A percentile compares a stretch with the other conserved stretches of the same genome.
Evolutionary conservation across 2,329 filamentous ascomycete genomes (phyloP).

Genomic region (Fusarium coicis): DNA sequence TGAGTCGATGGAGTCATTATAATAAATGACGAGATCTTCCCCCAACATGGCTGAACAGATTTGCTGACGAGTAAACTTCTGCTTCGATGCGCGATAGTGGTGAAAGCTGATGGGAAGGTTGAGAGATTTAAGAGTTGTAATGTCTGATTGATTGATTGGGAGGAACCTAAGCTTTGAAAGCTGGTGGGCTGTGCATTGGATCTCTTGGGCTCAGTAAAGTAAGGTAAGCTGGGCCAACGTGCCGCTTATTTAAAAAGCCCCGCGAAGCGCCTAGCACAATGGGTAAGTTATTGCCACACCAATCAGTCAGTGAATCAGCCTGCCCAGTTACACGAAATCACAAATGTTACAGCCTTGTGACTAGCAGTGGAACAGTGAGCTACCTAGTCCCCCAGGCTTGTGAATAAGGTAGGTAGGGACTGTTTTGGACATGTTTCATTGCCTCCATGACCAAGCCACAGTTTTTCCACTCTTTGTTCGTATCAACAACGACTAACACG

Average conservation of each 20-base stretch:
- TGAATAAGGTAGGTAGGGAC: neutral
- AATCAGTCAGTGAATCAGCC: conserved; percentile 6
- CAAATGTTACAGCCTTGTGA: conserved; percentile 10
- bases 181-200: conserved; percentile 22
- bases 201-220: neutral
- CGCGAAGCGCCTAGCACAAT: conserved; percentile 20
- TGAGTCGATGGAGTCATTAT: conserved; percentile 44
- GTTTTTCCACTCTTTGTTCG: conserved; percentile 21
- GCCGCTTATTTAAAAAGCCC: conserved; percentile 21
- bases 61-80: neutral
- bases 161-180: conserved; percentile 11
- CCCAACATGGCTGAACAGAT: conserved; percentile 19
- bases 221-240: conserved; percentile 14
- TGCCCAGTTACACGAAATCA: conserved; percentile 2
- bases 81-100: conserved; percentile 3
- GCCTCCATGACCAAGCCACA: conserved; percentile 11
- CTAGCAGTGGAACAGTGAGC: neutral
- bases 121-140: conserved; percentile 26
- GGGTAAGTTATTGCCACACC: neutral
- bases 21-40: conserved; percentile 39
- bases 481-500: conserved; percentile 13
- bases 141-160: conserved; percentile 9
- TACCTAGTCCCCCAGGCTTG: neutral
- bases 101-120: conserved; percentile 11
- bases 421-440: conserved; percentile 20